Percentiles rank a stretch among this genome's conserved stretches.
These are phyloP conservation scores for Cyanodermella asteris DNA, from an alignment of 2,329 filamentous ascomycete genomes.

Conservation along the genomic window DNA sequence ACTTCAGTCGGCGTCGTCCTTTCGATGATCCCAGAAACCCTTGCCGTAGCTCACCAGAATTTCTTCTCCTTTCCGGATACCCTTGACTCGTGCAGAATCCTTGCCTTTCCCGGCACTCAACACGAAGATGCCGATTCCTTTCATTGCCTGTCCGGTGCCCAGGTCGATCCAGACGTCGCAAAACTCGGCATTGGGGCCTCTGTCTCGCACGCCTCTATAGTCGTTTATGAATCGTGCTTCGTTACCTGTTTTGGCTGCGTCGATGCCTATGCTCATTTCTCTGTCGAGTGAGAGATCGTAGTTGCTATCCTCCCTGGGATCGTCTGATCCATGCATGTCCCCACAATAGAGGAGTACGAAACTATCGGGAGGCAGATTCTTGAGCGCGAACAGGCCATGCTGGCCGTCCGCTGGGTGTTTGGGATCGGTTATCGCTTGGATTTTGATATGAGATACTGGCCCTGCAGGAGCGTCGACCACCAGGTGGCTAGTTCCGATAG, in stretches of 20 bases:
- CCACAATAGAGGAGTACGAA: too few species aligned
- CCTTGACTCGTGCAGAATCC: too few species aligned
- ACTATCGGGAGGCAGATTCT: too few species aligned
- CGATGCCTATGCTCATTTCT: constrained; percentile 25
- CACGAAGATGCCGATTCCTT: constrained; percentile 28
- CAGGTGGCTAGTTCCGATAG: too few species aligned
- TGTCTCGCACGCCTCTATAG: constrained; percentile 24
- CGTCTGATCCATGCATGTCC: too few species aligned
- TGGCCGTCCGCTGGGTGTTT: too few species aligned
- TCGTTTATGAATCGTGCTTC: constrained; percentile 32
- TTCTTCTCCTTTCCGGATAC: constrained; percentile 26
- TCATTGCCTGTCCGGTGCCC: constrained; percentile 19
- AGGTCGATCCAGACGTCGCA: constrained; percentile 18
- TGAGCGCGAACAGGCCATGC: too few species aligned
- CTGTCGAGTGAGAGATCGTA: constrained; percentile 31
- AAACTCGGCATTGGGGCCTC: constrained; percentile 21
- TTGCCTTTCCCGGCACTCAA: constrained; percentile 19
- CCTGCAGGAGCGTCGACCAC: too few species aligned
- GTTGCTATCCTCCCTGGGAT: too few species aligned
- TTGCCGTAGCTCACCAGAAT: constrained; percentile 33
- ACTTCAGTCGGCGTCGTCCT: too few species aligned
- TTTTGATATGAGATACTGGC: too few species aligned
- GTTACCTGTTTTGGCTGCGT: constrained; percentile 26
- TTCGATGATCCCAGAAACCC: constrained; percentile 29
- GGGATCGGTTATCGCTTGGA: too few species aligned